Conservation (phyloP, 202 grass and related monocot species). For the Hordeum pubiflorum region DNA sequence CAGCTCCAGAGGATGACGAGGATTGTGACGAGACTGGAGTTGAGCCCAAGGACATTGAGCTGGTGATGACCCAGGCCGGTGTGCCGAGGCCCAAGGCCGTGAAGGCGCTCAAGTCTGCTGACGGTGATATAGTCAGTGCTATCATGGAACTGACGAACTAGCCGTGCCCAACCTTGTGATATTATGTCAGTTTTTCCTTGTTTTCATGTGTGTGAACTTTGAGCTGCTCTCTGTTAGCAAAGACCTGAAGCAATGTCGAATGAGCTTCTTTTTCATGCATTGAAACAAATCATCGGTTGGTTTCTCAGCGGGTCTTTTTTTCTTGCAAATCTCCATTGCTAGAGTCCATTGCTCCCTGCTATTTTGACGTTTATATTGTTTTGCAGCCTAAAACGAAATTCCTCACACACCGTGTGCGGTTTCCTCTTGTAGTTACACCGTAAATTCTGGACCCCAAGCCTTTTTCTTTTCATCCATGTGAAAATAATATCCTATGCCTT, state of each 20-base stretch:
- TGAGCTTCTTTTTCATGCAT: neutral
- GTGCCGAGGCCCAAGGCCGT: constrained; percentile 47
- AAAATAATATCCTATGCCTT: no score
- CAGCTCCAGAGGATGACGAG: constrained; percentile 40
- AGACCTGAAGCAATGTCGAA: neutral
- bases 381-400: no score
- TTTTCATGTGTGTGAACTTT: neutral
- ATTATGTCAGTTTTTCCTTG: neutral
- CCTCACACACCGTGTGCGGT: no score
- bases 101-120: constrained; percentile 29
- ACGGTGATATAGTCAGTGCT: constrained; percentile 60
- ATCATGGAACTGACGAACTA: constrained; percentile 74
- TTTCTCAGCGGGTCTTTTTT: neutral
- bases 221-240: neutral
- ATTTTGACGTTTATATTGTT: no score
- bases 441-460: no score
- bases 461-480: no score
- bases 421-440: no score
- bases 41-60: constrained; percentile 53
- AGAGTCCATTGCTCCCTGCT: no score
- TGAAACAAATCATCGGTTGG: neutral
- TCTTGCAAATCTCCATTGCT: no score
- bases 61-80: constrained; percentile 60
- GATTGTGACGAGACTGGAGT: constrained; percentile 40
- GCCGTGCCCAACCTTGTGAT: neutral